phyloP scores from a whole-genome alignment of 768 basidiomycete genomes.

The Psilocybe cubensis region DNA sequence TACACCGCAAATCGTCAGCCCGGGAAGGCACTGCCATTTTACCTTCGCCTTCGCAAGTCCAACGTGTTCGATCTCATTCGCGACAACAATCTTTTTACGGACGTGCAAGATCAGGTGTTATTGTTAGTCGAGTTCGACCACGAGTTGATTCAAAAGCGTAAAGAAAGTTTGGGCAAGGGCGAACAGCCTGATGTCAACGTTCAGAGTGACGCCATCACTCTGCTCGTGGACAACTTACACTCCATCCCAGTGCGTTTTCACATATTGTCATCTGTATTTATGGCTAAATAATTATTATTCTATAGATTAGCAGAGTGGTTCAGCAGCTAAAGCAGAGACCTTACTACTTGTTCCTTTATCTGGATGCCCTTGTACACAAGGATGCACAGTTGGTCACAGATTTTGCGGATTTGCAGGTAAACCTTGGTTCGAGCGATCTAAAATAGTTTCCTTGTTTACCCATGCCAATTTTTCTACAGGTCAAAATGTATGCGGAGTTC shows the following conservation, averaged over 20 bases:
- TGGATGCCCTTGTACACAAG: constrained; percentile 87
- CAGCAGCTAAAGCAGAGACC: constrained; percentile 79
- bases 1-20: constrained; percentile 89
- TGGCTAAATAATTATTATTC: background rate
- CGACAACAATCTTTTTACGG: constrained; percentile 92
- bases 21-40: constrained; percentile 91
- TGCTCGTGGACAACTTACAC: constrained; percentile 93
- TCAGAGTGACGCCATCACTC: constrained; percentile 77
- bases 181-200: constrained; percentile 27
- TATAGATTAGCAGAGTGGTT: constrained; percentile 84
- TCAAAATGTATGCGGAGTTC: constrained; percentile 91
- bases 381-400: constrained; percentile 80
- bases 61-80: constrained; percentile 95
- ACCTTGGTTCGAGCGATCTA: constrained; percentile 6
- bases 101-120: constrained; percentile 91
- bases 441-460: background rate
- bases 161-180: constrained; percentile 39
- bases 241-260: constrained; percentile 81
- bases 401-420: constrained; percentile 87
- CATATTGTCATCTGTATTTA: background rate
- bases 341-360: constrained; percentile 88
- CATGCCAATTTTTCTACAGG: constrained; percentile 40
- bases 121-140: constrained; percentile 94
- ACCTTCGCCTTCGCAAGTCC: constrained; percentile 81
- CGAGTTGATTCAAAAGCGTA: constrained; percentile 71